Base-by-base conservation (phyloP, 78 protist species). In the Polysphondylium violaceum region DNA sequence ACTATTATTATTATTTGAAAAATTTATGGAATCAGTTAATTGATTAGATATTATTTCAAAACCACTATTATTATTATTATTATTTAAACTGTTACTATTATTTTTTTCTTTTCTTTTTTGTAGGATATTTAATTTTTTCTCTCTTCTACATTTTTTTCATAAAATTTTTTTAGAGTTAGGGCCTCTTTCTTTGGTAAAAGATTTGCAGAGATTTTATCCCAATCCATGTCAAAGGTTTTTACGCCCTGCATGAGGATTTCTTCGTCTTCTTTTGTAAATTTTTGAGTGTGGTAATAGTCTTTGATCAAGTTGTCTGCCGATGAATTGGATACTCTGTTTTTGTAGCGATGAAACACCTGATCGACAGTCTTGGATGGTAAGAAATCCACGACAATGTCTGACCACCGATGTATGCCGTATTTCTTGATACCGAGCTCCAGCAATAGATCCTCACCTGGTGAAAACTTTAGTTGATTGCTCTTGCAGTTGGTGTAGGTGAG, bases 291-390 rank as follows among this genome's bases (percentile, higher is more conserved):
- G 2, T 36, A 23, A 16, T 25, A 40, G 3, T 83, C 73, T 44
- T 83, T 83, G 1, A 83, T 4, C 11, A 36, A 44, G 58, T 67
- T 79, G 25, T 65, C 33, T 14, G 78, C 55, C 25, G 61, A 29
- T 3, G 23, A 27, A 5, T 47, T 8, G 19, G 74, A 1, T 14
- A 21, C 29, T 38, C 25, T 35, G 21, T 83, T 83, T 19, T 83
- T 83, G n/a, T 69, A 83, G 9, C 90, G 47, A 83, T 83, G 90
- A 44, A 69, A 69, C 16, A 83, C 14, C 35, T 83, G 90, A 27
- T 69, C 90, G 21, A n/a, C 31, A 1, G 90, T 25, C 59, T 83
- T 83, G 12, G 75, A 40, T 3, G 90, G 90, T 23, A 83, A 56
- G 14, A 68, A 61, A 36, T 27, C 33, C 27, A 19, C 38, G 23